These are phyloP conservation scores for Alternaria novae-zelandiae DNA, from an alignment of 2,329 filamentous ascomycete species.

Conservation along the genomic window DNA sequence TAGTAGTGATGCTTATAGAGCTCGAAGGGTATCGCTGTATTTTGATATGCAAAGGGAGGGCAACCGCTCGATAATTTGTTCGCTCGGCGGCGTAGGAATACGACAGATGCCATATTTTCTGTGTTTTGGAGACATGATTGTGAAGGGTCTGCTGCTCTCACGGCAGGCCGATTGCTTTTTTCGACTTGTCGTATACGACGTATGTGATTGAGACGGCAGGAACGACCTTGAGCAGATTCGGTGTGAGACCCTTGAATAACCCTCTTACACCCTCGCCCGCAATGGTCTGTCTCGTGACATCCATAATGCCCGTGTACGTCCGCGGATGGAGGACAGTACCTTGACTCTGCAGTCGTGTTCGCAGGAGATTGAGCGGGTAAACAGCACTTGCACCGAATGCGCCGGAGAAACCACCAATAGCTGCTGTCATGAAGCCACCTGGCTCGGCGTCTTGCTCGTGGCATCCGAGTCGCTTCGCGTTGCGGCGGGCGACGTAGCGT, in stretches of 20 bases:
- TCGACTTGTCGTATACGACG: conserved; percentile 52
- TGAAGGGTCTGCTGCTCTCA: too few relatives aligned
- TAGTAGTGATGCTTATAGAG: conserved; percentile 10
- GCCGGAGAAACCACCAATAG: conserved; percentile 89
- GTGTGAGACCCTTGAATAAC: conserved; percentile 92
- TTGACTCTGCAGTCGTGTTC: conserved; percentile 91
- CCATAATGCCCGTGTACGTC: conserved; percentile 88
- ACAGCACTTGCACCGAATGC: conserved; percentile 92
- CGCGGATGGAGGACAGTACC: conserved; percentile 89
- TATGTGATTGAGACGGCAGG: conserved; percentile 84
- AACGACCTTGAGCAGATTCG: conserved; percentile 94
- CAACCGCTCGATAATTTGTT: too few relatives aligned
- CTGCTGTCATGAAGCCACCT: conserved; percentile 82
- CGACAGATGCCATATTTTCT: too few relatives aligned
- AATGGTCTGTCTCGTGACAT: conserved; percentile 85
- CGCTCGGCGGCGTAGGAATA: too few relatives aligned
- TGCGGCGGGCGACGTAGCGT: conserved; percentile 70
- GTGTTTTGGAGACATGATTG: too few relatives aligned
- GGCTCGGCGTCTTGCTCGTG: conserved; percentile 81
- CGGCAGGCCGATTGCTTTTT: conserved; percentile 43
- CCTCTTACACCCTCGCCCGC: conserved; percentile 82
- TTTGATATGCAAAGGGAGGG: conserved; percentile 3
- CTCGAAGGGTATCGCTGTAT: conserved; percentile 9
- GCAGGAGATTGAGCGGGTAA: conserved; percentile 91
- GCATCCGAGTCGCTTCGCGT: conserved; percentile 71